Percentiles rank a stretch among this genome's conserved stretches.
phyloP scores from a whole-genome alignment of 2,329 filamentous ascomycete species.

The Beauveria asiatica region DNA sequence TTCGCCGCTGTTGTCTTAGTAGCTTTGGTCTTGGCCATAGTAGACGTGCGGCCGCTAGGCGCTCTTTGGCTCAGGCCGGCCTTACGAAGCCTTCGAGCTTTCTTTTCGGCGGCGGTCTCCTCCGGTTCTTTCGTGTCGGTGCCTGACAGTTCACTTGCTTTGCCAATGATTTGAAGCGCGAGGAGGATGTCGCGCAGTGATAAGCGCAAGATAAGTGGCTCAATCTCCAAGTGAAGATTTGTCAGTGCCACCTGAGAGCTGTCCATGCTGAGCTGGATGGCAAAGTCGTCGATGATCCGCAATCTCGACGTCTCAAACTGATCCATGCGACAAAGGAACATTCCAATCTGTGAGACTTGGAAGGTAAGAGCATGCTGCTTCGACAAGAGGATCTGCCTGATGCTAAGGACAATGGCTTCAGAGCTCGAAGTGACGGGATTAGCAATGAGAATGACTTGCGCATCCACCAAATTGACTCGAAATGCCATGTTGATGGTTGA shows the following conservation, averaged over 20 bases:
- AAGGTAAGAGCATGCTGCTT: constrained; percentile 91
- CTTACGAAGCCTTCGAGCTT: constrained; percentile 44
- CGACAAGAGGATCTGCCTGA: constrained; percentile 85
- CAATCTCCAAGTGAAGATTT: constrained; percentile 78
- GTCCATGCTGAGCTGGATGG: constrained; percentile 81
- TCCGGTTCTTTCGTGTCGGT: constrained; percentile 40
- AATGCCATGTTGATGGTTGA: constrained; percentile 68
- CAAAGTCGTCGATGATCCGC: constrained; percentile 94
- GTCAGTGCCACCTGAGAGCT: constrained; percentile 53
- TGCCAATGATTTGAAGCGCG: constrained; percentile 83
- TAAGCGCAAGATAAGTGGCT: constrained; percentile 81
- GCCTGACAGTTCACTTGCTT: constrained; percentile 79
- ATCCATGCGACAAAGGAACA: constrained; percentile 99
- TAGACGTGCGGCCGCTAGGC: constrained; percentile 49
- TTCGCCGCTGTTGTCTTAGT: constrained; percentile 27
- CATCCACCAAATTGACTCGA: constrained; percentile 88
- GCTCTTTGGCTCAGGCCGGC: constrained; percentile 46
- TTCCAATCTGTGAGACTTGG: constrained; percentile 87
- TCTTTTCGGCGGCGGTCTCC: constrained; percentile 39
- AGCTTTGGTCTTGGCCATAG: constrained; percentile 36
- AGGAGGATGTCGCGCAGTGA: constrained; percentile 92
- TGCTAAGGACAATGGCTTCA: constrained; percentile 90
- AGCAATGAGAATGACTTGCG: constrained; percentile 91
- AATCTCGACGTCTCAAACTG: constrained; percentile 85
- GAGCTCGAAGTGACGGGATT: constrained; percentile 85